Percentiles rank a stretch among this genome's conserved stretches.
phyloP scores from a whole-genome alignment of 1,284 basidiomycete species.

The Fomitopsis betulina region DNA sequence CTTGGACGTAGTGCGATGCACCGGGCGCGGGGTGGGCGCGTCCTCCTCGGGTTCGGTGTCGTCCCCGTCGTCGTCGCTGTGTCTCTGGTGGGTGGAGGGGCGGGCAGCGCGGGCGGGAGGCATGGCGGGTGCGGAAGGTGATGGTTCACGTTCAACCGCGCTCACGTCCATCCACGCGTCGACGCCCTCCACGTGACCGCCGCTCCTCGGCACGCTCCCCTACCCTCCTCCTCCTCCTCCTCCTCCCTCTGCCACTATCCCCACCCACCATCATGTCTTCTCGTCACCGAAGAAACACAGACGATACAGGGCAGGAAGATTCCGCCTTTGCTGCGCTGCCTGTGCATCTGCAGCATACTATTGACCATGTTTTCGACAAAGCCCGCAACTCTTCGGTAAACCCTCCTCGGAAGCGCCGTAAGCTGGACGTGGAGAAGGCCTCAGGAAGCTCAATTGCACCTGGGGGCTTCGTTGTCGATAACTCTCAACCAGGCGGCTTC shows the following conservation, averaged over 20 bases:
- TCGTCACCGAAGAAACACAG: conserved; percentile 2
- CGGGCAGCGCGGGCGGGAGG: conserved; percentile 22
- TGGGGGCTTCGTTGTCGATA: conserved; percentile 16
- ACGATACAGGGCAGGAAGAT: conserved; percentile 10
- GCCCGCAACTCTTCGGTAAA: conserved; percentile 3
- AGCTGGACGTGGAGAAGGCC: conserved; percentile 5
- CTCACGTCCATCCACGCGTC: conserved; percentile 16
- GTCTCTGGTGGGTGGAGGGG: conserved; percentile 8
- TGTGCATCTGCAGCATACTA: conserved; percentile 13
- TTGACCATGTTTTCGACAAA: conserved; percentile 25
- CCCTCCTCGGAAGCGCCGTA: conserved; percentile 18
- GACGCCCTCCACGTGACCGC: conserved; percentile 20
- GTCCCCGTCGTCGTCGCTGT: conserved; percentile 22
- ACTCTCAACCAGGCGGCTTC: conserved; percentile 13
- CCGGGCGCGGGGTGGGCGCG: conserved; percentile 15
- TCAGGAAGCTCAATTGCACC: conserved; percentile 1
- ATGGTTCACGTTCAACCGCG: conserved; percentile 20
- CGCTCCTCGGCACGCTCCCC: too few relatives aligned
- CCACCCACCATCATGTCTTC: neutral
- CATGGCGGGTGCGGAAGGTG: conserved; percentile 10
- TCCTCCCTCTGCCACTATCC: neutral
- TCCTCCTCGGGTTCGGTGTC: conserved; percentile 25
- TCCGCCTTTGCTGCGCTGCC: conserved; percentile 20
- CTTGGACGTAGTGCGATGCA: conserved; percentile 29
- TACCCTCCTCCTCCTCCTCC: neutral